Percentiles rank a stretch among this genome's conserved stretches.
These are phyloP conservation scores for Furculomyces boomerangus DNA, from an alignment of 371 early-diverging fungal species.

Conservation along the genomic window DNA sequence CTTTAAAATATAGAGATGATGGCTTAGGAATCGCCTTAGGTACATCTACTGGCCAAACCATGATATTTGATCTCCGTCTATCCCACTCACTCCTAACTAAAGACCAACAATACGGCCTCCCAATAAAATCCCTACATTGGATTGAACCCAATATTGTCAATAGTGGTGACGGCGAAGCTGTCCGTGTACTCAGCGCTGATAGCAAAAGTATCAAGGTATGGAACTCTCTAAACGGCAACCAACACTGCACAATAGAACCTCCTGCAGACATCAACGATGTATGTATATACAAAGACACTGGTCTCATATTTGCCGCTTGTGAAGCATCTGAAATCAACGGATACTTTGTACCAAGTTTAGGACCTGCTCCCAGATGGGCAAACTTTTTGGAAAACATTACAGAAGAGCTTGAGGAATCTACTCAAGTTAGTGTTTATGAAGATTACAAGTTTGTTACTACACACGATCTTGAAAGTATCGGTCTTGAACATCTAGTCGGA, in stretches of 20 bases:
- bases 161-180: slow-evolving; percentile 20
- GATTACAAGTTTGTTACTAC: slow-evolving; percentile 94
- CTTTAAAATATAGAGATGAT: slow-evolving; percentile 63
- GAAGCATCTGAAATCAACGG: slow-evolving; percentile 88
- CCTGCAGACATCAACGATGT: slow-evolving; percentile 87
- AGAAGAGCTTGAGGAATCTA: slow-evolving; percentile 93
- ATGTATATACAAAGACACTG: slow-evolving; percentile 61
- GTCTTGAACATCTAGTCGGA: slow-evolving; percentile 84
- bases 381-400: slow-evolving; percentile 93
- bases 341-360: slow-evolving; percentile 82
- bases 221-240: slow-evolving; percentile 59
- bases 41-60: slow-evolving; percentile 74
- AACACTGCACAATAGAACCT: slow-evolving; percentile 83
- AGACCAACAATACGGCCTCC: slow-evolving; percentile 93
- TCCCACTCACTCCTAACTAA: slow-evolving; percentile 64
- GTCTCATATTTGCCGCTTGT: slow-evolving; percentile 84
- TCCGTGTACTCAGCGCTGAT: slow-evolving; percentile 77
- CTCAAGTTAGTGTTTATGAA: slow-evolving; percentile 72
- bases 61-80: slow-evolving; percentile 88
- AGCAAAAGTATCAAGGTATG: slow-evolving; percentile 84
- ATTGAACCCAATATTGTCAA: slow-evolving; percentile 36
- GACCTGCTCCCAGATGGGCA: slow-evolving; percentile 93
- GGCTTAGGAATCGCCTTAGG: slow-evolving; percentile 86
- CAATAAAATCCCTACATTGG: slow-evolving; percentile 79
- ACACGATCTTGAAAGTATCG: slow-evolving; percentile 71